Percentiles rank a stretch among this genome's conserved stretches.
These are phyloP conservation scores for Exophiala oligosperma DNA, from an alignment of 2,329 filamentous ascomycete genomes.

Conservation along the genomic window DNA sequence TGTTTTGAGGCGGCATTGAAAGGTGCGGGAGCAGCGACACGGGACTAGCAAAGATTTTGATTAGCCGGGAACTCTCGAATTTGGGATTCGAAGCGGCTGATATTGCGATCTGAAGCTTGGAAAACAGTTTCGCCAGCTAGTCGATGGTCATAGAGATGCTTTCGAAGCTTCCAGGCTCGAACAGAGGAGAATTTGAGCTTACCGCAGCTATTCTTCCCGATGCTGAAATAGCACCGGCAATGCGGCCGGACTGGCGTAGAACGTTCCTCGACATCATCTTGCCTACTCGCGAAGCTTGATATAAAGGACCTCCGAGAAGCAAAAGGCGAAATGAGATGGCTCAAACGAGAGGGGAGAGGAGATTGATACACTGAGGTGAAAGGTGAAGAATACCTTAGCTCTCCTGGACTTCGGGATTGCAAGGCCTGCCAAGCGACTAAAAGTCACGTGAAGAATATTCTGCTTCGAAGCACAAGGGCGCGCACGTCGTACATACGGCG, in stretches of 20 bases:
- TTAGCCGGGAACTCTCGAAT: slow-evolving; percentile 34
- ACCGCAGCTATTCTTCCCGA: slow-evolving; percentile 89
- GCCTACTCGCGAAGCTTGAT: slow-evolving; percentile 41
- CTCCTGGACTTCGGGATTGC: slow-evolving; percentile 14
- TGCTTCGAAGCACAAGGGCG: not conserved
- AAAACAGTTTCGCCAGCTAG: slow-evolving; percentile 3
- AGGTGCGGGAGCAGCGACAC: slow-evolving; percentile 79
- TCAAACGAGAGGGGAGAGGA: slow-evolving; percentile 43
- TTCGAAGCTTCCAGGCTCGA: slow-evolving; percentile 43
- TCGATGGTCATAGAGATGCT: slow-evolving; percentile 42
- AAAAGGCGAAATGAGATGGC: slow-evolving; percentile 31
- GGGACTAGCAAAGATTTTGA: slow-evolving; percentile 61
- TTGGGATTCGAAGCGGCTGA: not conserved
- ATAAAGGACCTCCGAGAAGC: slow-evolving; percentile 22
- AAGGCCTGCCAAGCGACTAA: slow-evolving; percentile 6
- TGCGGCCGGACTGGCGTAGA: slow-evolving; percentile 93
- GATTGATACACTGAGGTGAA: slow-evolving; percentile 20
- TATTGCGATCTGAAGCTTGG: slow-evolving; percentile 6
- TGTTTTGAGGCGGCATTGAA: slow-evolving; percentile 70
- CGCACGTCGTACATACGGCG: no score
- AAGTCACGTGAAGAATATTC: not conserved
- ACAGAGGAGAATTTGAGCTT: slow-evolving; percentile 60
- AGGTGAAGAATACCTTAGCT: slow-evolving; percentile 9
- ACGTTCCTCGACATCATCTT: slow-evolving; percentile 95
- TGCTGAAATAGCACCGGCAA: slow-evolving; percentile 90